Base-by-base conservation (phyloP, 2,329 filamentous ascomycete genomes). In the Neocatenulostroma microsporum region DNA sequence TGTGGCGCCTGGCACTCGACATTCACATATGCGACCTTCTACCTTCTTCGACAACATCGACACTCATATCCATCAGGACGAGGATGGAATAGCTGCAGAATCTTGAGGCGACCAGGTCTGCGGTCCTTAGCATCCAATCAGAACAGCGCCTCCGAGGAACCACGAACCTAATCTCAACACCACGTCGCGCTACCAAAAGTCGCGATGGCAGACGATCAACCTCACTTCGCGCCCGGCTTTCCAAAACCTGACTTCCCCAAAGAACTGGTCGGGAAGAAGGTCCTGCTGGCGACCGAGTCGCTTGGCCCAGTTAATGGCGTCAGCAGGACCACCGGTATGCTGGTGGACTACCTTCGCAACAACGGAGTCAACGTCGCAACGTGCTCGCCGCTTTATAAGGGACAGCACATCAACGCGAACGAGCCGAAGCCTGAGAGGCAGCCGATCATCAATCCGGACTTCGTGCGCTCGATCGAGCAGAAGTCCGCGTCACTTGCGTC, bases 271-370 rank as follows among this genome's bases (percentile, higher is more conserved):
- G 76, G 74, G 8, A 79, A 76, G 56, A 72, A 72, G 44, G 69
- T 84, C 42, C 61, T 84, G 6, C 69, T 84, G 6, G 80, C 78
- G 43, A 83, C 79, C 11, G 80, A 84, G 54, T 83, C 78, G 1
- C 79, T 82, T 40, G 80, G 79, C 7, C n/a, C 80, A 0, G 76
- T 84, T 54, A 84, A 84, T 52, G 80, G 80, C n/a, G 80, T 84
- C 30, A 81, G 76, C 50, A 70, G 78, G 42, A 84, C 80, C 4
- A 84, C 80, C 0, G 64, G 78, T 48, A 82, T 78, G 66, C 69
- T 84, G 34, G 75, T 84, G 36, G 74, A 77, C 53, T 80, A 83
- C 46, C 64, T 84, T 14, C 72, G 77, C 38, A 63, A 63, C n/a
- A 64, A 83, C 47, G 79, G 76, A 14, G 78, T 72, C 9, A 68